A percentile compares a stretch with the other conserved stretches of the same genome.
Evolutionary conservation across 2,329 filamentous ascomycete genomes (phyloP).

Genomic region (Arthrobotrys entomopaga): DNA sequence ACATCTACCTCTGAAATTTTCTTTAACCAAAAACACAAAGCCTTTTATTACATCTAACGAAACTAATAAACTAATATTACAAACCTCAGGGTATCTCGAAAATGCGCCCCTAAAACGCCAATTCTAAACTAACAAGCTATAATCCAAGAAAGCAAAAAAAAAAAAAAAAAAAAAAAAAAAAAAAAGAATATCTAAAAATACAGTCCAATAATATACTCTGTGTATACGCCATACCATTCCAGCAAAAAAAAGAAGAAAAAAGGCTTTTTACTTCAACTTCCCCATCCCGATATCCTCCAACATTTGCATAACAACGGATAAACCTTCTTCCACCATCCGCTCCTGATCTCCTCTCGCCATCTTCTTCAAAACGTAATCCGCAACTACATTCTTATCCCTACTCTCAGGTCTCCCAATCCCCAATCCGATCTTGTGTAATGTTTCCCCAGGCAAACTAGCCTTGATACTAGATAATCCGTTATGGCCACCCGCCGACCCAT

Average conservation of each 20-base stretch:
- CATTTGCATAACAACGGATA: slow-evolving; percentile 67
- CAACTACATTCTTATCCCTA: slow-evolving; percentile 74
- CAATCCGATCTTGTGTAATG: slow-evolving; percentile 71
- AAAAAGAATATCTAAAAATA: neutral
- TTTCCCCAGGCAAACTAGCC: slow-evolving; percentile 64
- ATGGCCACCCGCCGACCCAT: slow-evolving; percentile 75
- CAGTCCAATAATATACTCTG: neutral
- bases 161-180: neutral
- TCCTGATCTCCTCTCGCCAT: slow-evolving; percentile 69
- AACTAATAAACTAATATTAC: neutral
- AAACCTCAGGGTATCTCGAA: neutral
- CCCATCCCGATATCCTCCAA: slow-evolving; percentile 63
- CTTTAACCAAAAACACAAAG: too few relatives aligned
- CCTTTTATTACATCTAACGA: neutral
- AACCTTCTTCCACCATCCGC: slow-evolving; percentile 67
- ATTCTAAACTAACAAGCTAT: neutral
- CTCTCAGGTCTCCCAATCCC: slow-evolving; percentile 86
- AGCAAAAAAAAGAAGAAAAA: too few relatives aligned
- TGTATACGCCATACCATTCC: neutral
- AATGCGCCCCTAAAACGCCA: neutral
- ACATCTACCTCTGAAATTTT: too few relatives aligned
- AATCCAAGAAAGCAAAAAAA: neutral
- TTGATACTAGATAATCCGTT: slow-evolving; percentile 78
- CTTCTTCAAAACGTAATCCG: slow-evolving; percentile 78
- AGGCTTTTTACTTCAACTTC: slow-evolving; percentile 24